phyloP scores from a whole-genome alignment of 2,329 filamentous ascomycete species.

The Ascocoryne sarcoides region DNA sequence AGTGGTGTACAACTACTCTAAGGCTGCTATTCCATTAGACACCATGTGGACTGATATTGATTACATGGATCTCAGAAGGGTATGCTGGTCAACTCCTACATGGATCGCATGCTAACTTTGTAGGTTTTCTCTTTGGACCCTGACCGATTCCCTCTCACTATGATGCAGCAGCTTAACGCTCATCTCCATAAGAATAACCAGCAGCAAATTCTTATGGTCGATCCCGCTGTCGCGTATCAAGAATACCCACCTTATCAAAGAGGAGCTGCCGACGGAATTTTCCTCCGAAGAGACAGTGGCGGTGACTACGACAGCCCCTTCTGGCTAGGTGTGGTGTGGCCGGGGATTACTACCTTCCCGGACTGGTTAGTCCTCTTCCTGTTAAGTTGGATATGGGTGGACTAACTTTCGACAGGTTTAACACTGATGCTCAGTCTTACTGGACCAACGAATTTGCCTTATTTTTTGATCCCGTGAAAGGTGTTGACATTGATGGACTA shows the following conservation, averaged over 20 bases:
- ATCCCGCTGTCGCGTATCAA: slow-evolving; percentile 50
- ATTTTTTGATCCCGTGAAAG: slow-evolving; percentile 56
- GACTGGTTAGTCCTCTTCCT: too few species aligned
- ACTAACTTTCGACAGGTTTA: too few species aligned
- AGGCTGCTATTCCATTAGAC: slow-evolving; percentile 57
- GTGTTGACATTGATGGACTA: slow-evolving; percentile 67
- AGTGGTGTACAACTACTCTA: slow-evolving; percentile 58
- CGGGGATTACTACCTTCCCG: slow-evolving; percentile 62
- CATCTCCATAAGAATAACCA: slow-evolving; percentile 60
- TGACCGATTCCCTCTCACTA: slow-evolving; percentile 49
- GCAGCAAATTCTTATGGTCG: slow-evolving; percentile 71
- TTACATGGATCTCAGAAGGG: slow-evolving; percentile 46
- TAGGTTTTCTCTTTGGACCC: slow-evolving; percentile 56
- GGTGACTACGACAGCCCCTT: too few species aligned
- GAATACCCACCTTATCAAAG: slow-evolving; percentile 44
- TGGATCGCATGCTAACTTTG: not conserved
- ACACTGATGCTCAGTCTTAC: slow-evolving; percentile 51
- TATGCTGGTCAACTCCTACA: slow-evolving; percentile 4
- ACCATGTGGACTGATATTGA: slow-evolving; percentile 62
- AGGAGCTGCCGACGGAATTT: slow-evolving; percentile 40
- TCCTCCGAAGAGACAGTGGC: slow-evolving; percentile 45
- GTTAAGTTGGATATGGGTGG: too few species aligned
- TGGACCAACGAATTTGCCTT: slow-evolving; percentile 60
- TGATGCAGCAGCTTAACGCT: slow-evolving; percentile 56
- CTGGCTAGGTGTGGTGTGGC: slow-evolving; percentile 67